Conservation (phyloP, 1,284 basidiomycete genomes). For the Ceratobasidium sp. region DNA sequence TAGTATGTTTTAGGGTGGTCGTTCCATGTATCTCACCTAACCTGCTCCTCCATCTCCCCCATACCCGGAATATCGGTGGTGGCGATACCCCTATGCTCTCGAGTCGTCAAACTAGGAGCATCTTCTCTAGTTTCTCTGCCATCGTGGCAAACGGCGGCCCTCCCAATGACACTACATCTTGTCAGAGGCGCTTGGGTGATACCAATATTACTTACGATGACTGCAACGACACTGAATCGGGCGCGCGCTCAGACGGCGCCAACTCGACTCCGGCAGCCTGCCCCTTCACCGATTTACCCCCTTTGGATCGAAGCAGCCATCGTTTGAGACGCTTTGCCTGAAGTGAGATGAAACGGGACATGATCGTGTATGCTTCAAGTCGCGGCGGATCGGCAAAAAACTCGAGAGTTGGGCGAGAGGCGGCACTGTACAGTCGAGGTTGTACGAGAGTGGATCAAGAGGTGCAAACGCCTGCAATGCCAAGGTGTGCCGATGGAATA, state of each 20-base stretch:
- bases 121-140: neutral
- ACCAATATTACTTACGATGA: neutral
- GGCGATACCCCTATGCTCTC: neutral
- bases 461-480: neutral
- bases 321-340: conserved; percentile 30
- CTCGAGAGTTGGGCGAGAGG: neutral
- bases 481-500: conserved; percentile 16
- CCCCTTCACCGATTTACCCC: neutral
- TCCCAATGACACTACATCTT: neutral
- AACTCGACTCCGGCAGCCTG: neutral
- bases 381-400: neutral
- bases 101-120: neutral
- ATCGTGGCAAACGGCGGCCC: neutral
- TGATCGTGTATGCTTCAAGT: neutral
- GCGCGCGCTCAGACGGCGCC: too few relatives aligned
- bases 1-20: too few relatives aligned
- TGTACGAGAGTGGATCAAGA: neutral
- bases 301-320: conserved; percentile 29
- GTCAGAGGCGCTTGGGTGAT: neutral
- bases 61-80: too few relatives aligned
- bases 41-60: too few relatives aligned
- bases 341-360: conserved; percentile 31
- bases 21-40: too few relatives aligned
- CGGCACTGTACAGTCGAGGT: neutral
- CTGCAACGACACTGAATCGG: neutral